Evolutionary conservation across 2,329 filamentous ascomycete genomes (phyloP).

Genomic region (Stachybotrys elegans): DNA sequence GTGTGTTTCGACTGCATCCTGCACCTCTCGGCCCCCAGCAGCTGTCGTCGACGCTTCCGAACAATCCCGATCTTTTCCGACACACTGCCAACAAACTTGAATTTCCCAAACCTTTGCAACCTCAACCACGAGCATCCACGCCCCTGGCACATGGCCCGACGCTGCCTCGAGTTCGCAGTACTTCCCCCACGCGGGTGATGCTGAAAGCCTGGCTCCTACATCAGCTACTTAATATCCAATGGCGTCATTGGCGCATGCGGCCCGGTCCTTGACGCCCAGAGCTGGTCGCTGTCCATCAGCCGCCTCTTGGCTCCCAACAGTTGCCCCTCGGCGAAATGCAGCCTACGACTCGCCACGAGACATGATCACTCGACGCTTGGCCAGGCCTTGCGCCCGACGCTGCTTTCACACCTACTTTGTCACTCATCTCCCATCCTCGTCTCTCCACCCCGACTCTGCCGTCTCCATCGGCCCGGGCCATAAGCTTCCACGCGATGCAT

Average conservation of each 20-base stretch:
- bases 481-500: conserved; percentile 80
- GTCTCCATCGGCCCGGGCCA: conserved; percentile 63
- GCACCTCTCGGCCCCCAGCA: no score
- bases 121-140: no score
- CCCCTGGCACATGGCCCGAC: not conserved
- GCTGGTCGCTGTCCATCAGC: no score
- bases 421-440: conserved; percentile 89
- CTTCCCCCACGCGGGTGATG: not conserved
- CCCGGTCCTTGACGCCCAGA: no score
- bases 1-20: no score
- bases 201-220: not conserved
- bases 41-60: no score
- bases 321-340: not conserved
- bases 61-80: no score
- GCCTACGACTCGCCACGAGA: no score
- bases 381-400: no score
- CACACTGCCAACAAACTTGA: no score
- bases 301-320: not conserved
- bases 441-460: conserved; percentile 80
- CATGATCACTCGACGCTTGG: conserved; percentile 7
- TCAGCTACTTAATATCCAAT: not conserved
- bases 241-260: not conserved
- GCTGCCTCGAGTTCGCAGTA: not conserved
- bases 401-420: conserved; percentile 95
- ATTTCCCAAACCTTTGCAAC: no score